phyloP scores from a whole-genome alignment of 441 rosid species.

The Rhodomyrtus psidioides region DNA sequence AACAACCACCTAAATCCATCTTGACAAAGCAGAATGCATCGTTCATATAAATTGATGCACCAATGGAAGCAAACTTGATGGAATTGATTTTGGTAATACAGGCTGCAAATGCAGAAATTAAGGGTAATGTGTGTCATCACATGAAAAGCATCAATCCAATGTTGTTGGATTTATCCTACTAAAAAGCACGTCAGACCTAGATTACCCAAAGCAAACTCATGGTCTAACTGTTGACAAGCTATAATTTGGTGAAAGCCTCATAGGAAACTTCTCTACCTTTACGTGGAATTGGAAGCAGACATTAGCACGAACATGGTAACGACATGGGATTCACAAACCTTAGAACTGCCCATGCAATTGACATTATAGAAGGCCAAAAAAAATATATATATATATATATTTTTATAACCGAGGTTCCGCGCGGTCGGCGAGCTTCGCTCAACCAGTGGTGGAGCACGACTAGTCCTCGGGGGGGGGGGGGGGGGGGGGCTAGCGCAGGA shows the following conservation, averaged over 20 bases:
- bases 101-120: neutral
- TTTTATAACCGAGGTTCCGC: no score
- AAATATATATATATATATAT: no score
- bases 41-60: neutral
- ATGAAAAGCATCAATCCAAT: neutral
- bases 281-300: neutral
- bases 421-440: no score
- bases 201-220: neutral
- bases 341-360: neutral
- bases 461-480: no score
- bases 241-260: neutral
- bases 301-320: neutral
- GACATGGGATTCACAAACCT: neutral
- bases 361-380: neutral
- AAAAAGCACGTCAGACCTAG: neutral
- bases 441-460: no score
- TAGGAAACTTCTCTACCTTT: neutral
- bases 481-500: no score
- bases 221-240: neutral
- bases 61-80: neutral
- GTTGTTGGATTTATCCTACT: neutral
- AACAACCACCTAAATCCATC: neutral
- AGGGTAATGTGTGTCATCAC: neutral
- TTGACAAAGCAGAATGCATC: neutral
- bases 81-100: neutral